phyloP scores from a whole-genome alignment of 352 stramenopile genomes.

The Paralagenidium karlingii region DNA sequence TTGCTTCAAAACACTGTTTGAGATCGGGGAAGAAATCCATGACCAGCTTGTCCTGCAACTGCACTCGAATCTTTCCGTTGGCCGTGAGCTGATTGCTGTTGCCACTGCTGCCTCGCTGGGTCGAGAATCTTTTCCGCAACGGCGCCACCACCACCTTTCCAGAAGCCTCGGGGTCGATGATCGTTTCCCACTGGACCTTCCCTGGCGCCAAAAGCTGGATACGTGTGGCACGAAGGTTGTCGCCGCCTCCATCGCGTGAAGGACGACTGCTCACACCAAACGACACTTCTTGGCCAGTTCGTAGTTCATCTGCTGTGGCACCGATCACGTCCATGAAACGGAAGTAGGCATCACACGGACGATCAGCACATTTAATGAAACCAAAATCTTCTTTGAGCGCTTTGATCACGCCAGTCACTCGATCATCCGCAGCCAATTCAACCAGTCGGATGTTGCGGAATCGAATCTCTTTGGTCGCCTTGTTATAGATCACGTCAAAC shows the following conservation, averaged over 20 bases:
- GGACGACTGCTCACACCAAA: slow-evolving; percentile 45
- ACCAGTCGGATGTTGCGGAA: slow-evolving; percentile 50
- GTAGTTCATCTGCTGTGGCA: slow-evolving; percentile 27
- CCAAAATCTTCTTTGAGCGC: slow-evolving; percentile 70
- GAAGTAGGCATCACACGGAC: slow-evolving; percentile 58
- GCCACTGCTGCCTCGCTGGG: slow-evolving; percentile 10
- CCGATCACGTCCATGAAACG: slow-evolving; percentile 67
- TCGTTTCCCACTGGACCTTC: slow-evolving; percentile 48
- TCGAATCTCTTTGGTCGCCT: slow-evolving; percentile 37
- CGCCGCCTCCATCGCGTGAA: slow-evolving; percentile 9
- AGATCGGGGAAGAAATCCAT: slow-evolving; percentile 48
- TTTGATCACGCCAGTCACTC: slow-evolving; percentile 50
- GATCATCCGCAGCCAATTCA: slow-evolving; percentile 46
- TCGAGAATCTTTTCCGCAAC: slow-evolving; percentile 14
- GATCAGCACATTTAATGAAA: slow-evolving; percentile 71
- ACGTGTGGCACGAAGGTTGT: slow-evolving; percentile 41
- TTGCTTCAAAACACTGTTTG: slow-evolving; percentile 27
- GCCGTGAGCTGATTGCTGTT: slow-evolving; percentile 20
- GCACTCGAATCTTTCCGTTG: slow-evolving; percentile 22
- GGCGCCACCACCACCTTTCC: slow-evolving; percentile 32
- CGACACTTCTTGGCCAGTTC: slow-evolving; percentile 40
- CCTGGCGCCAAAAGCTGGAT: slow-evolving; percentile 41
- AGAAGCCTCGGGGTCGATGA: slow-evolving; percentile 20
- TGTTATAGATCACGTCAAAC: slow-evolving; percentile 66
- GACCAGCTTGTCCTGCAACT: slow-evolving; percentile 21